Evolutionary conservation across 352 stramenopile genomes (phyloP), one percentile per base, ranked within the genome.

Genomic region (Globisporangium acanthophoron): DNA sequence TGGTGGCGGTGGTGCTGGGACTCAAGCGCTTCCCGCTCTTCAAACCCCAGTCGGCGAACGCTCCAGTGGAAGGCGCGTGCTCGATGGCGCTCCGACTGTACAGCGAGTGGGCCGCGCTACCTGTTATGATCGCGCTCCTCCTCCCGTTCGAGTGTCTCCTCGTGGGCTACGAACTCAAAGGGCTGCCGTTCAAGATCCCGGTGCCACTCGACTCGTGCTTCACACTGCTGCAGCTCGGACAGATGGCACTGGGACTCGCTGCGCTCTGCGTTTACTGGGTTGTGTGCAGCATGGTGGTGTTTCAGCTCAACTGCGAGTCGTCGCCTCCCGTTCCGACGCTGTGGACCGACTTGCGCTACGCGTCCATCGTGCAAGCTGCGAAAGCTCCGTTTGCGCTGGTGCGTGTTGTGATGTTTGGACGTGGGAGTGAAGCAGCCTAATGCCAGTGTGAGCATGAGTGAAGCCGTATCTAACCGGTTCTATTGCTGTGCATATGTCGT

Each of bases 251-350:
- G n/a, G 65, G 74, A 2, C 66, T 67, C 18, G 50, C 59, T 2
- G 59, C 58, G 20, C 52, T 78, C 9, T 12, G 72, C 33, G 27
- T 61, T 1, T 87, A 76, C 46, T 78, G 60, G 48, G 50, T 73
- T 29, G 20, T 13, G 43, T 9, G 43, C 18, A 48, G 18, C 43
- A 24, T 48, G 43, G 43, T 88, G 15, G 56, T 57, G 2, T 71
- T 90, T 13, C 80, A 90, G 48, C 65, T 88, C 31, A 87, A 85
- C 39, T 87, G 73, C 50, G 76, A 90, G 52, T 59, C 67, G 5
- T 85, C 80, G 1, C 29, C 54, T 13, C 80, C 80, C 1, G 21
- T 72, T 4, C 76, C 80, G 48, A 80, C 72, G 13, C 29, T 88
- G 31, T 90, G 80, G 80, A 87, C 72, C 5, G 72, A 88, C 66